Conservation (phyloP, 2,329 filamentous ascomycete species). For the Exophiala spinifera region DNA sequence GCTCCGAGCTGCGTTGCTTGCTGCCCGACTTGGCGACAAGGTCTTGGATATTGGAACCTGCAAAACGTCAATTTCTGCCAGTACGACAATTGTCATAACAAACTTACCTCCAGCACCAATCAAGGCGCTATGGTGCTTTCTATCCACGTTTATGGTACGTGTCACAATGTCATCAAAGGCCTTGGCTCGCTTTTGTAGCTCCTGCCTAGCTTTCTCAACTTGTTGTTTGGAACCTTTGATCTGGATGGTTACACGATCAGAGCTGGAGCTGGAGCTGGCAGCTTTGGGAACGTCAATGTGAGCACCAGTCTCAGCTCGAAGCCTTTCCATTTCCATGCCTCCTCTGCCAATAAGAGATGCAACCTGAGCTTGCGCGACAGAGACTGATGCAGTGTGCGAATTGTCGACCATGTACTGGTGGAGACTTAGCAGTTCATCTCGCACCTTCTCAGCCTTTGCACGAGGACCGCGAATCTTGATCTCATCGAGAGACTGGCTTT, state of each 20-base stretch:
- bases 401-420: conserved; percentile 89
- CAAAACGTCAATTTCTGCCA: conserved; percentile 39
- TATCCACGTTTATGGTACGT: conserved; percentile 83
- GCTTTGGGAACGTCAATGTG: conserved; percentile 87
- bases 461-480: conserved; percentile 88
- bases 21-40: conserved; percentile 87
- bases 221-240: conserved; percentile 90
- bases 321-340: conserved; percentile 83
- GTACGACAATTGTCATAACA: neutral
- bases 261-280: conserved; percentile 68
- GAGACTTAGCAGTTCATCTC: conserved; percentile 84
- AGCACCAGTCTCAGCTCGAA: conserved; percentile 79
- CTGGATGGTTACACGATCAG: conserved; percentile 75
- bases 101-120: conserved; percentile 82
- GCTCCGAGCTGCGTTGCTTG: conserved; percentile 80
- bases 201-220: conserved; percentile 86
- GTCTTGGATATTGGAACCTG: conserved; percentile 78
- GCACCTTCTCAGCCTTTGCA: conserved; percentile 86
- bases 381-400: conserved; percentile 73
- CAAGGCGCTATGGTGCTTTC: conserved; percentile 84
- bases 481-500: conserved; percentile 78
- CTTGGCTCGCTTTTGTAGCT: conserved; percentile 79
- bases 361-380: conserved; percentile 85
- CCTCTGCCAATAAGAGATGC: conserved; percentile 91
- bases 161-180: conserved; percentile 88